These are phyloP conservation scores for Verbena officinalis DNA, from an alignment of 257 asterid genomes.

Conservation along the genomic window DNA sequence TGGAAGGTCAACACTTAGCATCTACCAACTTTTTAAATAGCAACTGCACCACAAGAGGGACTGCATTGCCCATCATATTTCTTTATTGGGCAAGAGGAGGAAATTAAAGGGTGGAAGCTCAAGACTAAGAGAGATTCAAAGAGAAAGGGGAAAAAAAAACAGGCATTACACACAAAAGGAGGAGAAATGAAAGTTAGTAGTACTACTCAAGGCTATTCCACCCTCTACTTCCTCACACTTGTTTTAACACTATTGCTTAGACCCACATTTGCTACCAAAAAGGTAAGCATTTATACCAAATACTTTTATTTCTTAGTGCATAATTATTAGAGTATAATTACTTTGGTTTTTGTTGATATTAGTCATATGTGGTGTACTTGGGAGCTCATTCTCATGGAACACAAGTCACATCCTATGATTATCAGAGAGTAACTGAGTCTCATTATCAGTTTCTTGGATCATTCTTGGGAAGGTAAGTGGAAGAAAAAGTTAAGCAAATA, in stretches of 20 bases:
- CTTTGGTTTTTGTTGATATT: slow-evolving; percentile 18
- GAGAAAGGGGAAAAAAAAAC: neutral
- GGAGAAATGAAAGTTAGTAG: slow-evolving; percentile 52
- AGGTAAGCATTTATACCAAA: slow-evolving; percentile 49
- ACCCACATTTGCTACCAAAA: slow-evolving; percentile 75
- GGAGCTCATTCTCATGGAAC: slow-evolving; percentile 86
- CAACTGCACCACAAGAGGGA: slow-evolving; percentile 24
- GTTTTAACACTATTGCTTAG: slow-evolving; percentile 47
- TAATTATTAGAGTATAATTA: neutral
- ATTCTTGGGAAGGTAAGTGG: slow-evolving; percentile 70
- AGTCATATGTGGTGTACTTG: slow-evolving; percentile 90
- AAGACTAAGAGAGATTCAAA: neutral
- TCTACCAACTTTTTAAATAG: slow-evolving; percentile 31
- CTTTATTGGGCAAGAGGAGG: slow-evolving; percentile 18
- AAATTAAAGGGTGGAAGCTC: slow-evolving; percentile 4
- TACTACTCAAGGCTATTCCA: slow-evolving; percentile 32
- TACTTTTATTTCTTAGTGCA: slow-evolving; percentile 17
- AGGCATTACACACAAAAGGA: slow-evolving; percentile 22
- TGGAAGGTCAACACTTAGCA: slow-evolving; percentile 40
- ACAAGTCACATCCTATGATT: slow-evolving; percentile 50
- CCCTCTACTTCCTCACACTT: slow-evolving; percentile 51
- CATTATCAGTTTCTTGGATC: slow-evolving; percentile 82
- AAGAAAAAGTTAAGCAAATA: neutral
- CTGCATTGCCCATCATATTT: slow-evolving; percentile 21
- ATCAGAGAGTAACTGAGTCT: slow-evolving; percentile 60